Percentiles rank a stretch among this genome's conserved stretches.
These are phyloP conservation scores for Lactifluus echinatus DNA, from an alignment of 768 basidiomycete species.

Conservation along the genomic window DNA sequence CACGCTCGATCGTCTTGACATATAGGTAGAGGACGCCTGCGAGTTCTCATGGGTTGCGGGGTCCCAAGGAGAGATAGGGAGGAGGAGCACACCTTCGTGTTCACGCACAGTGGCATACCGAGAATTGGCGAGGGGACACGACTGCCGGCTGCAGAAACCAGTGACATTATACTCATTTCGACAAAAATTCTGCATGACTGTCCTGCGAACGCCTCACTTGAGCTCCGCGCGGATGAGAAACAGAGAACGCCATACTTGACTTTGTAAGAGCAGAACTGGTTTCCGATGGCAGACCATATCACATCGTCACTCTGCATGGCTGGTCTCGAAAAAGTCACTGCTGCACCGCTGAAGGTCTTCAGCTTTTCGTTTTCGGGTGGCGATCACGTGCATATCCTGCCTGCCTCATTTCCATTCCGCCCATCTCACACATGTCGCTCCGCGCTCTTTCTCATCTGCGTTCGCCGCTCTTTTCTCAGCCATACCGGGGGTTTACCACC, in stretches of 20 bases:
- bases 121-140: constrained; percentile 97
- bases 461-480: not conserved
- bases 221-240: not conserved
- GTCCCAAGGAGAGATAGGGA: not conserved
- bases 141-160: constrained; percentile 89
- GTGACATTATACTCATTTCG: constrained; percentile 98
- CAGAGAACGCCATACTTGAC: constrained; percentile 67
- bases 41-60: not conserved
- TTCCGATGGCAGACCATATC: constrained; percentile 94
- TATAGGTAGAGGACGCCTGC: constrained; percentile 84
- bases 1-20: constrained; percentile 95
- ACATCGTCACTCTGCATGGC: constrained; percentile 93
- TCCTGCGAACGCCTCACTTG: constrained; percentile 40
- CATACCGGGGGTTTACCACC: constrained; percentile 4
- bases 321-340: not conserved
- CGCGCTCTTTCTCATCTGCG: constrained; percentile 4
- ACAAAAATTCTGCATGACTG: constrained; percentile 95
- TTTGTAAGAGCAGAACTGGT: constrained; percentile 98
- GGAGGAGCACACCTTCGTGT: constrained; percentile 61
- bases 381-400: no score
- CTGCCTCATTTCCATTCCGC: not conserved
- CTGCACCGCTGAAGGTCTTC: no score
- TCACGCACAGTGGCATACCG: constrained; percentile 98
- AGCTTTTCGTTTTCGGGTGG: no score
- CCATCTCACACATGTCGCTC: not conserved